These are phyloP conservation scores for Mycena olivaceomarginata DNA, from an alignment of 768 basidiomycete genomes.

Conservation along the genomic window DNA sequence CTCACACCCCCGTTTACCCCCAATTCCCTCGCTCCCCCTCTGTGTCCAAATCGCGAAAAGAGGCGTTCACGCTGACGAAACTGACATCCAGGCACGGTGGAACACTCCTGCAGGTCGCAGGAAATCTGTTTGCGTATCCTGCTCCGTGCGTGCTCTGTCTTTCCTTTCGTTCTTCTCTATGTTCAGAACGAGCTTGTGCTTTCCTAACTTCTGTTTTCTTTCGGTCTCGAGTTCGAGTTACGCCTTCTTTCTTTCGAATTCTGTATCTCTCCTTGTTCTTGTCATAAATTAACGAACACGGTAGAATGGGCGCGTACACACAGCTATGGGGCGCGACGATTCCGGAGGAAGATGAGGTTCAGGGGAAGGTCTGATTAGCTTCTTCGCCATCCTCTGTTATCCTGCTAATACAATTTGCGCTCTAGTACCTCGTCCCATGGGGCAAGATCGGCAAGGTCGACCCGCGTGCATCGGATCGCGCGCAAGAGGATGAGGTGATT, in stretches of 20 bases:
- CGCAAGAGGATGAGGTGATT: neutral
- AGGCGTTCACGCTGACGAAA: neutral
- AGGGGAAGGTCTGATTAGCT: neutral
- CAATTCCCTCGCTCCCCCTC: too few relatives aligned
- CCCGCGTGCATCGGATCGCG: neutral
- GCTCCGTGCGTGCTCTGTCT: neutral
- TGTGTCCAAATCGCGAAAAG: too few relatives aligned
- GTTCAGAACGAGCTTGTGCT: too few relatives aligned
- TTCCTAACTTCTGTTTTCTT: too few relatives aligned
- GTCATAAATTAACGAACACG: neutral
- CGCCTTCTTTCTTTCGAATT: too few relatives aligned
- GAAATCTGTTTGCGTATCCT: neutral
- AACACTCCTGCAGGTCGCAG: neutral
- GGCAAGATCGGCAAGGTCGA: neutral
- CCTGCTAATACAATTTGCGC: neutral
- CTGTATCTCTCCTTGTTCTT: too few relatives aligned
- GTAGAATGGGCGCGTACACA: neutral
- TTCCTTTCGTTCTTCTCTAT: too few relatives aligned
- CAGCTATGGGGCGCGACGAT: neutral
- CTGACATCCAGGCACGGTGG: neutral
- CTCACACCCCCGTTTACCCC: too few relatives aligned
- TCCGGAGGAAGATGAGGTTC: neutral
- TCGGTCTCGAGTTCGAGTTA: too few relatives aligned
- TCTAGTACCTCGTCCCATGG: neutral
- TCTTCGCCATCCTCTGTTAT: neutral